phyloP scores from a whole-genome alignment of 805 yeast species.

The Metschnikowia chrysomelidarum region DNA sequence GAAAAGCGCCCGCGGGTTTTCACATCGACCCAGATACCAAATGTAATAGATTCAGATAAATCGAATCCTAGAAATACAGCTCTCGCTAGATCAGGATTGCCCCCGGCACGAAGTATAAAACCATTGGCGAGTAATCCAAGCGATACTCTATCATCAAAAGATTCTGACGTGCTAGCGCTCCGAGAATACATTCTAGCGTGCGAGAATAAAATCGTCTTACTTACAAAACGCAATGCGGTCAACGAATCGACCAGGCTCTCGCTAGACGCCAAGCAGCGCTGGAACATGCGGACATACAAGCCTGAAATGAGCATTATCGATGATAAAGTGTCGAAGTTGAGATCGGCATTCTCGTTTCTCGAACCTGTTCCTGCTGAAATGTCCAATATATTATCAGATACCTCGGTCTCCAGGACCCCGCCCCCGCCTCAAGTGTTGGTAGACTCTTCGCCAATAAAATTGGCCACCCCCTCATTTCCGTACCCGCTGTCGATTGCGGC shows the following conservation, averaged over 20 bases:
- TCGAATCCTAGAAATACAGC: too few relatives aligned
- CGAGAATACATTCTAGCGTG: constrained; percentile 25
- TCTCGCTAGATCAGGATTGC: too few relatives aligned
- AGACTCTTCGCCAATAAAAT: constrained; percentile 9
- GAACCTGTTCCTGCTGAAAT: constrained; percentile 15
- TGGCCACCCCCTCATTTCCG: background rate
- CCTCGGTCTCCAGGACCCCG: constrained; percentile 6
- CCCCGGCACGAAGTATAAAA: too few relatives aligned
- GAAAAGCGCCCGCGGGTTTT: constrained; percentile 5
- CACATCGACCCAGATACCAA: constrained; percentile 8
- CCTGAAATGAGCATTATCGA: constrained; percentile 26
- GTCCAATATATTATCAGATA: constrained; percentile 10
- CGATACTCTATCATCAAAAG: constrained; percentile 2
- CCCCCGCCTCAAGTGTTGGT: constrained; percentile 6
- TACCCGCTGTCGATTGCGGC: background rate
- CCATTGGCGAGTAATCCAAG: too few relatives aligned
- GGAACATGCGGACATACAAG: constrained; percentile 23
- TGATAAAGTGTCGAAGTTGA: constrained; percentile 7
- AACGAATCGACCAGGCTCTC: constrained; percentile 40
- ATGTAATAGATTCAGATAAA: too few relatives aligned
- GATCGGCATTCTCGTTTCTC: constrained; percentile 17
- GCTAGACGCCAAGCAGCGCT: constrained; percentile 33
- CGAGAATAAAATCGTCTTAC: constrained; percentile 27
- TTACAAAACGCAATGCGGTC: constrained; percentile 29
- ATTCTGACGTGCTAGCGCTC: constrained; percentile 14